Evolutionary conservation across 2,329 filamentous ascomycete genomes (phyloP).

Genomic region (Aspergillus fumigatus): DNA sequence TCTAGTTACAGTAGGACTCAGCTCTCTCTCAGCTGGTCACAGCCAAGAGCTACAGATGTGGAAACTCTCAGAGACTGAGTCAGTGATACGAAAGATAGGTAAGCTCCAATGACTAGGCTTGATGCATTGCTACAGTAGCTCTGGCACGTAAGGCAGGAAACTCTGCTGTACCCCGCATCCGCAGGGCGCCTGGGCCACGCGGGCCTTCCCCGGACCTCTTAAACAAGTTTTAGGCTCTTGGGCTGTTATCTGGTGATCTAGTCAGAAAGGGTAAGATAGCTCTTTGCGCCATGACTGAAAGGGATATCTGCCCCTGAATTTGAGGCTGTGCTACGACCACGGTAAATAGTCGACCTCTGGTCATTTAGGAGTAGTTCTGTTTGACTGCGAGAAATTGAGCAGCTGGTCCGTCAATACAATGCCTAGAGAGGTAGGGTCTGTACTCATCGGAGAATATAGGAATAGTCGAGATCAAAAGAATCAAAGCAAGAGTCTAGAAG

Average conservation of each 20-base stretch:
- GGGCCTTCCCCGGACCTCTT: constrained; percentile 15
- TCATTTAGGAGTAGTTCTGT: not conserved
- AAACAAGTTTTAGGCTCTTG: not conserved
- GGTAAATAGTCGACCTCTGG: not conserved
- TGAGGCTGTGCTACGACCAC: not conserved
- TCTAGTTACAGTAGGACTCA: not conserved
- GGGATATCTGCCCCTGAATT: not conserved
- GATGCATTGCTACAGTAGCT: not conserved
- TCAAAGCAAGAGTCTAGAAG: constrained; percentile 1
- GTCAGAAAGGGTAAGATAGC: not conserved
- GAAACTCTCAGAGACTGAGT: not conserved
- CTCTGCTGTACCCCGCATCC: constrained; percentile 21
- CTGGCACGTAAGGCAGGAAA: not conserved
- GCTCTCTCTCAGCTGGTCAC: not conserved
- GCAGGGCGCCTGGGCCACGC: constrained; percentile 17
- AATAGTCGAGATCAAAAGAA: not conserved
- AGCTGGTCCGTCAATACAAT: no score
- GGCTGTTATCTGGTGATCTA: not conserved
- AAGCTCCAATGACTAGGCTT: not conserved
- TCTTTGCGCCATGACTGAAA: not conserved
- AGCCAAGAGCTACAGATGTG: not conserved
- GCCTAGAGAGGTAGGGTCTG: not conserved
- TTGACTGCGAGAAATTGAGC: not conserved
- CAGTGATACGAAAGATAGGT: not conserved
- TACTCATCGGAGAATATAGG: constrained; percentile 7